Evolutionary conservation across 306 rosid species (phyloP), one percentile per base, ranked within the genome.

Genomic region (Sindora glabra): DNA sequence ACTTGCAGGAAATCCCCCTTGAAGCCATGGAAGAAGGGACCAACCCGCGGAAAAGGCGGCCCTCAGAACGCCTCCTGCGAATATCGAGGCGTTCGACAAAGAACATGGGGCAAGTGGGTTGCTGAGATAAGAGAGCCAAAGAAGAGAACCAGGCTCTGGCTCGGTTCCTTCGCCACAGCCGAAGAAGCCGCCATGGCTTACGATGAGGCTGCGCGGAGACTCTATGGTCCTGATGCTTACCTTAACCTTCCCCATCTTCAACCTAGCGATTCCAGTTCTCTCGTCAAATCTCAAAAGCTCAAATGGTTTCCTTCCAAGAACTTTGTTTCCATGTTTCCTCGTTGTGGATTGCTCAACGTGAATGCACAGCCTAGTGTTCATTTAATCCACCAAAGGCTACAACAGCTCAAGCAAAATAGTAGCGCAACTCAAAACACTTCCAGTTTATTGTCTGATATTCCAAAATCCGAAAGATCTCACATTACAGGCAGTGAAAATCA

Each of bases 41-140:
- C 96, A 17, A 81, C 96, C 1, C 66, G 96, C 42, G 99, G 99
- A 41, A 92, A 92, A 78, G 99, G 99, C 0, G 99, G 99, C 33
- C 99, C 99, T 10, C 86, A 79, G 64, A 92, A 92, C 5, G 96
- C 96, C 21, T 72, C 87, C 0, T 92, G 99, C 0, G 86, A 92
- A 52, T 92, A 89, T 44, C 83, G 99, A 6, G 99, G 99, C 1
- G 99, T 92, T 42, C 72, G 99, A 1, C 99, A 89, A 46, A 75
- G 99, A 63, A 92, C 96, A 1, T 92, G 99, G 99, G 99, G 96
- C 3, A 92, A 92, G 74, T 92, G 99, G 99, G 99, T 92, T 15
- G 96, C 99, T 1, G 99, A 92, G 67, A 92, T 92, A 49, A 81
- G 96, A 65, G 99, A 92, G 77, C 99, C 99, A 0, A 86, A 89